Base-by-base conservation (phyloP, 306 rosid species). In the Vachellia pachyceras region DNA sequence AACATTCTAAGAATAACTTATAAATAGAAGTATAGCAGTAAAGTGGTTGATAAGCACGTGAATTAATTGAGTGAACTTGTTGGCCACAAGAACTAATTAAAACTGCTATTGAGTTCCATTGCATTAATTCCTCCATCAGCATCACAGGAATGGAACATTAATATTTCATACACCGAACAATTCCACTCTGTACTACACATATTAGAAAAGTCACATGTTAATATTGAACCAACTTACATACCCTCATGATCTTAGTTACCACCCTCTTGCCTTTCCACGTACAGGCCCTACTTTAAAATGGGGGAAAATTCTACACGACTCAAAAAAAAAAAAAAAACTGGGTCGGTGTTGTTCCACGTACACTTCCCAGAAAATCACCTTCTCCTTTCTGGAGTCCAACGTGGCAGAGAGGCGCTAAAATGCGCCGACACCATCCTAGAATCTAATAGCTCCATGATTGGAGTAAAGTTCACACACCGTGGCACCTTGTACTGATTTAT, bases 401-500 rank as follows among this genome's bases (percentile, higher is more conserved):
- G 90, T 67, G 90, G 90, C 73, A 82, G 80, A 40, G 77, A 78
- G 37, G 76, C 75, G 81, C 90, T 87, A 45, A 84, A 87, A 60
- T 84, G 86, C 22, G 60, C 18, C 1, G 88, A 84, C 54, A 88
- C 85, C 0, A 89, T 91, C 78, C 90, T 89, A 1, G 97, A 90
- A 64, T 92, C 91, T 85, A 94, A 82, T 1, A 94, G 82, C 79
- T 78, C 88, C 75, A 90, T 85, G 6, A 90, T 90, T 49, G 90
- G 92, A 10, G 93, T 91, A 29, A 90, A 89, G 36, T 89, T 91
- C 73, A 94, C 93, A 78, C 98, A 94, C 74, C 97, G 80, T 44
- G 98, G 98, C 0, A 91, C 93, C 82, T 94, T 94, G 72, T 92
- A 92, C 52, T 94, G 98, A 58, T 92, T 94, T 17, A 94, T 87